These are phyloP conservation scores for Candida xiaguanensis DNA, from an alignment of 805 yeast species.

Conservation along the genomic window DNA sequence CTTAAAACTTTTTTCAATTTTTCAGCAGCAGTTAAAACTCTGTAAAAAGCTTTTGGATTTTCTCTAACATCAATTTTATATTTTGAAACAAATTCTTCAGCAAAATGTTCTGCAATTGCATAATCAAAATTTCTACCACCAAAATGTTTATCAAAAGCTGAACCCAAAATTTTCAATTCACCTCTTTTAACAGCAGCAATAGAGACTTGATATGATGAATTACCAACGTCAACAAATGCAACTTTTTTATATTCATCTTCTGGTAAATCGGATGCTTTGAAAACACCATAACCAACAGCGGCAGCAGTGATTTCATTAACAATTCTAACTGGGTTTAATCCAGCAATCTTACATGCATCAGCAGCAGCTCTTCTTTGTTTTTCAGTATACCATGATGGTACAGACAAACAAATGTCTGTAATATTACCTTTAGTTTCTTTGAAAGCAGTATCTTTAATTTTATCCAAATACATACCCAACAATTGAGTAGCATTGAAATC, in stretches of 20 bases:
- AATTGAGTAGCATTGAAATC: conserved; percentile 86
- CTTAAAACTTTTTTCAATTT: conserved; percentile 92
- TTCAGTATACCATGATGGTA: conserved; percentile 97
- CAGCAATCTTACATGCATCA: conserved; percentile 94
- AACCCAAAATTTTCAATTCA: conserved; percentile 87
- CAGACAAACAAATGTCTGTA: conserved; percentile 87
- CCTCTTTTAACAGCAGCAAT: conserved; percentile 93
- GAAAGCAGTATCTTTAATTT: conserved; percentile 74
- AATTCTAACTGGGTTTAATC: conserved; percentile 95
- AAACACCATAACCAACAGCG: conserved; percentile 98
- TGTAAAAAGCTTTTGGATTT: conserved; percentile 92
- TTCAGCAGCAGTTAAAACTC: conserved; percentile 90
- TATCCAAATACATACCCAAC: conserved; percentile 91
- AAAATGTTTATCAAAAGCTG: conserved; percentile 91
- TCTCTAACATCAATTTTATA: conserved; percentile 89
- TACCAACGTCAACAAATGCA: conserved; percentile 96
- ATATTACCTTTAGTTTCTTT: conserved; percentile 81
- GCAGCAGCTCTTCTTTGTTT: conserved; percentile 93
- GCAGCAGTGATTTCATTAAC: conserved; percentile 98
- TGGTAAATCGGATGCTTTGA: conserved; percentile 88
- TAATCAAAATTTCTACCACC: conserved; percentile 98
- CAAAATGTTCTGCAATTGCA: conserved; percentile 93
- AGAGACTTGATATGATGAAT: conserved; percentile 88
- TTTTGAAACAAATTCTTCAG: conserved; percentile 85
- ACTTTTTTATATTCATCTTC: conserved; percentile 88